phyloP scores from a whole-genome alignment of 2,329 filamentous ascomycete genomes.

The Aspergillus hiratsukae region DNA sequence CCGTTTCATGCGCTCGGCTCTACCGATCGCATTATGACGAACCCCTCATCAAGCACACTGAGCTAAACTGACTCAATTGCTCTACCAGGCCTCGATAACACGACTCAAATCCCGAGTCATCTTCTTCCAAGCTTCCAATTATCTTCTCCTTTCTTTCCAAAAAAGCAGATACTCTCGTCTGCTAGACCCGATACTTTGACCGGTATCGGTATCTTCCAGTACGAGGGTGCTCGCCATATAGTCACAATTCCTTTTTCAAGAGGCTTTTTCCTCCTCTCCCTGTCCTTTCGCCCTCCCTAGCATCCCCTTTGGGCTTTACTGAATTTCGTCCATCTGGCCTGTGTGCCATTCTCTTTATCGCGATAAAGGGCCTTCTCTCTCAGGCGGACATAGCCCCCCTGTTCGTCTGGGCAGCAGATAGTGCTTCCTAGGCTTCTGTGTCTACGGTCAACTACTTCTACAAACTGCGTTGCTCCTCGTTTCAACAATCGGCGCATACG shows the following conservation, averaged over 20 bases:
- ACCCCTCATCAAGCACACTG: background rate
- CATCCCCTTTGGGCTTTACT: slow-evolving; percentile 52
- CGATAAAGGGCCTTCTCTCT: slow-evolving; percentile 92
- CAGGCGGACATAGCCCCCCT: slow-evolving; percentile 79
- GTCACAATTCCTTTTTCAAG: slow-evolving; percentile 85
- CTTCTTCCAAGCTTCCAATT: slow-evolving; percentile 9
- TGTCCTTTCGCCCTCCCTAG: slow-evolving; percentile 88
- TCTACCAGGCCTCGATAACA: slow-evolving; percentile 61
- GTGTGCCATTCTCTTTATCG: slow-evolving; percentile 69
- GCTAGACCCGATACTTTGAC: slow-evolving; percentile 77
- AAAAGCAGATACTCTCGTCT: slow-evolving; percentile 65
- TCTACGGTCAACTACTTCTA: slow-evolving; percentile 18
- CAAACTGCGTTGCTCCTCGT: slow-evolving; percentile 10
- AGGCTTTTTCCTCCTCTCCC: slow-evolving; percentile 69
- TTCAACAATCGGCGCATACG: slow-evolving; percentile 4
- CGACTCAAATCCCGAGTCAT: slow-evolving; percentile 27
- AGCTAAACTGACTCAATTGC: slow-evolving; percentile 13
- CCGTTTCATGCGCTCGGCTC: background rate
- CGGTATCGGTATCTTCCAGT: slow-evolving; percentile 79
- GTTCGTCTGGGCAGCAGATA: slow-evolving; percentile 97
- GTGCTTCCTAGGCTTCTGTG: slow-evolving; percentile 66
- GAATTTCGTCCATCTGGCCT: slow-evolving; percentile 59
- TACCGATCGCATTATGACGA: background rate
- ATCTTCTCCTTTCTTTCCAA: slow-evolving; percentile 14
- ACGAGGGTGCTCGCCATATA: slow-evolving; percentile 56